Evolutionary conservation across 1,284 basidiomycete species (phyloP).

Genomic region (Cutaneotrichosporon curvatum): DNA sequence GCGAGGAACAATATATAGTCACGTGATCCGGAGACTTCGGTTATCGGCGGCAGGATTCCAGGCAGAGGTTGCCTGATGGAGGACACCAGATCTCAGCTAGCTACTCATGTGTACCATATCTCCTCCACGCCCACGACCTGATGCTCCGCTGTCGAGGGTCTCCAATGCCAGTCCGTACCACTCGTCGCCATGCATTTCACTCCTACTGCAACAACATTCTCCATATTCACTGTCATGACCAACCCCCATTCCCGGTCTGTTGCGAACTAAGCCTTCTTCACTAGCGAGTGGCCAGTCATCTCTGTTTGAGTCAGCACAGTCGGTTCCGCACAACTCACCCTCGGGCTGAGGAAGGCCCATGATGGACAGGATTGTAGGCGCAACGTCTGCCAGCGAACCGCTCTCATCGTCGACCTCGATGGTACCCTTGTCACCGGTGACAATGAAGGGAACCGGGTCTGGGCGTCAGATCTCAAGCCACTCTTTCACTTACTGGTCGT

Average conservation of each 20-base stretch:
- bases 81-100: no score
- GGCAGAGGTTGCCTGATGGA: no score
- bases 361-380: slow-evolving; percentile 72
- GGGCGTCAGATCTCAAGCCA: slow-evolving; percentile 50
- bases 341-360: slow-evolving; percentile 51
- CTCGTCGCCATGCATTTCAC: no score
- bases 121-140: no score
- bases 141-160: no score
- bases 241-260: no score
- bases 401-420: slow-evolving; percentile 53
- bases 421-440: slow-evolving; percentile 56
- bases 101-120: no score
- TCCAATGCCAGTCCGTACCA: no score
- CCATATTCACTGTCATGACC: no score
- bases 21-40: slow-evolving; percentile 1
- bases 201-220: slow-evolving; percentile 1
- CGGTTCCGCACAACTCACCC: no score
- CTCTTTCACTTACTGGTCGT: slow-evolving; percentile 39
- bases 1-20: no score
- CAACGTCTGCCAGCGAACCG: slow-evolving; percentile 77
- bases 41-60: no score
- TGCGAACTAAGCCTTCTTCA: slow-evolving; percentile 2
- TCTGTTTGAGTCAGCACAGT: not conserved
- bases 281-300: slow-evolving; percentile 18
- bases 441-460: slow-evolving; percentile 75